phyloP scores from a whole-genome alignment of 441 rosid genomes.

The Mallotus japonicus region DNA sequence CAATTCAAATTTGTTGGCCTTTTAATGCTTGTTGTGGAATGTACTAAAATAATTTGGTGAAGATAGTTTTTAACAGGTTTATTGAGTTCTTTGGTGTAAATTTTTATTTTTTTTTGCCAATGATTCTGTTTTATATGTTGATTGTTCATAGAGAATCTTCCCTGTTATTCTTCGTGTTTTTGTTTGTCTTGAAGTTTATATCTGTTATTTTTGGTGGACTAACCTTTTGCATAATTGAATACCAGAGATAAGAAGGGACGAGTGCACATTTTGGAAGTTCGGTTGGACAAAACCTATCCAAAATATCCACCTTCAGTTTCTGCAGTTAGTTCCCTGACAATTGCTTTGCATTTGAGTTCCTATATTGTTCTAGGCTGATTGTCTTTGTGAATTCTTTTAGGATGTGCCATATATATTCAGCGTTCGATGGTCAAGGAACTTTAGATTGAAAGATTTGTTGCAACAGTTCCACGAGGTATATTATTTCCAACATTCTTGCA shows the following conservation, averaged over 20 bases:
- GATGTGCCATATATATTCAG: conserved; percentile 59
- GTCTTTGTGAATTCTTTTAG: conserved; percentile 33
- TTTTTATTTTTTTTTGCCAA: neutral
- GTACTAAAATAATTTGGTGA: no score
- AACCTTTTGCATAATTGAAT: conserved; percentile 19
- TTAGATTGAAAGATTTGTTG: conserved; percentile 63
- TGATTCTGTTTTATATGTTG: neutral
- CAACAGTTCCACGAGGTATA: conserved; percentile 58
- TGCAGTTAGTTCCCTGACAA: conserved; percentile 41
- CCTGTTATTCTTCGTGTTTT: neutral
- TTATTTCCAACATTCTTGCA: conserved; percentile 1
- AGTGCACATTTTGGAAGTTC: conserved; percentile 55
- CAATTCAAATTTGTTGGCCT: no score
- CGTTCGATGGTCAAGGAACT: conserved; percentile 53
- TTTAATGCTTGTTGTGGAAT: no score
- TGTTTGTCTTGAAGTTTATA: neutral
- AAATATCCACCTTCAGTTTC: conserved; percentile 58
- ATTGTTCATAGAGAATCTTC: neutral
- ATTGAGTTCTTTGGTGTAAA: no score
- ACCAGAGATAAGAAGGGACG: conserved; percentile 58
- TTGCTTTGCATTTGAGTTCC: conserved; percentile 3
- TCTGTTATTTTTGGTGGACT: neutral
- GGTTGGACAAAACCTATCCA: conserved; percentile 51
- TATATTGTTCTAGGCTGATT: conserved; percentile 15
- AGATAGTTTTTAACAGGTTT: no score